Percentiles rank a stretch among this genome's conserved stretches.
Conservation (phyloP, 164 flowering plant genomes). For the Liquidambar formosana region DNA sequence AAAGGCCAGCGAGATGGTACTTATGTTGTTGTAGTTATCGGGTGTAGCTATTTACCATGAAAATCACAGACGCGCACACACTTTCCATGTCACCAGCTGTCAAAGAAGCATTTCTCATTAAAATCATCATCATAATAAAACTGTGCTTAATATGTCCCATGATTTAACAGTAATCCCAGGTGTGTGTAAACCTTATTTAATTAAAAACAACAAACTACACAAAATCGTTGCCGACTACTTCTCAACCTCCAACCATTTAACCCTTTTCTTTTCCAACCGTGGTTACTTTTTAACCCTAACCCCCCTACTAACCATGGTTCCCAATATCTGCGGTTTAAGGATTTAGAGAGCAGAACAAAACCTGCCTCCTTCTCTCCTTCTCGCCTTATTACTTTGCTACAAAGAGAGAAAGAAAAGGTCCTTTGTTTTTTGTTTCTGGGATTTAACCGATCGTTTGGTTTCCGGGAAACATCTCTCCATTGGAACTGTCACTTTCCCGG, state of each 20-base stretch:
- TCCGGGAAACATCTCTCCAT: slow-evolving; percentile 13
- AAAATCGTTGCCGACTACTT: slow-evolving; percentile 29
- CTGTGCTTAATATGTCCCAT: no score
- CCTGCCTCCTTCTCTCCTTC: slow-evolving; percentile 1
- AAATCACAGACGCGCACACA: slow-evolving; percentile 16
- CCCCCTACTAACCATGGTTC: slow-evolving; percentile 11
- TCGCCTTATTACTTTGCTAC: slow-evolving; percentile 4
- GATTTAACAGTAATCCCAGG: no score
- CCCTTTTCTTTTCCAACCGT: slow-evolving; percentile 13
- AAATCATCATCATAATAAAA: no score
- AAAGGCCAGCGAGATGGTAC: no score
- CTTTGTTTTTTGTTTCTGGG: neutral
- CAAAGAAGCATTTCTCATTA: no score
- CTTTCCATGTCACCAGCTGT: neutral
- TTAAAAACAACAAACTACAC: slow-evolving; percentile 13
- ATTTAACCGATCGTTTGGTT: slow-evolving; percentile 6
- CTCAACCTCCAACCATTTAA: slow-evolving; percentile 20
- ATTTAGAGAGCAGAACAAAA: slow-evolving; percentile 1
- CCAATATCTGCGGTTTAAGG: slow-evolving; percentile 10
- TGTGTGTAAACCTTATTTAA: neutral
- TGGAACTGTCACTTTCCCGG: slow-evolving; percentile 12
- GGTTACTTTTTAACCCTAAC: slow-evolving; percentile 15
- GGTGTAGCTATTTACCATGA: slow-evolving; percentile 8
- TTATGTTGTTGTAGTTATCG: neutral
- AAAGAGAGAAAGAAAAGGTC: neutral